Conservation (phyloP, 495 filamentous ascomycete genomes). For the Tricharina praecox region DNA sequence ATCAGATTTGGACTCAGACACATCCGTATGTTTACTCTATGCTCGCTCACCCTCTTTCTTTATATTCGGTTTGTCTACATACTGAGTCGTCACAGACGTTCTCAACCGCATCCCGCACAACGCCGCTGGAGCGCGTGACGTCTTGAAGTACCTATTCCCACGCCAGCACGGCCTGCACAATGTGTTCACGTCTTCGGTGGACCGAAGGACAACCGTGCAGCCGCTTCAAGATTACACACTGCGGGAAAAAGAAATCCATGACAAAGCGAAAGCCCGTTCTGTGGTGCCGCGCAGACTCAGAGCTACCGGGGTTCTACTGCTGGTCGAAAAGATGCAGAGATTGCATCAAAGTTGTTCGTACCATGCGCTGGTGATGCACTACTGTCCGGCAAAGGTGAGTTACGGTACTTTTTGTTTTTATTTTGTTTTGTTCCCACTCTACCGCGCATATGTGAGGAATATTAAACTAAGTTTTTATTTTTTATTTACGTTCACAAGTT, state of each 20-base stretch:
- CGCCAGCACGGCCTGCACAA: constrained; percentile 80
- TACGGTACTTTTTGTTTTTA: too few relatives aligned
- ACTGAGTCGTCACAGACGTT: too few relatives aligned
- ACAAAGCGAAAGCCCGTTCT: too few relatives aligned
- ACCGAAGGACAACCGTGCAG: constrained; percentile 47
- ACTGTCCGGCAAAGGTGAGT: constrained; percentile 43
- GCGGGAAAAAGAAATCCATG: constrained; percentile 63
- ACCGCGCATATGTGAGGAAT: not conserved
- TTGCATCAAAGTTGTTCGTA: constrained; percentile 63
- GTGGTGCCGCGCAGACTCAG: constrained; percentile 62
- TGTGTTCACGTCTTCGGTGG: constrained; percentile 57
- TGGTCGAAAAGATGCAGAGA: constrained; percentile 52
- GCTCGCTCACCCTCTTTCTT: not conserved
- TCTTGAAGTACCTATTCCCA: constrained; percentile 90
- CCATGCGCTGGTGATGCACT: constrained; percentile 52
- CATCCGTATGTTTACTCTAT: constrained; percentile 49
- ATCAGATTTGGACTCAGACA: constrained; percentile 59
- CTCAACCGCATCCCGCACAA: constrained; percentile 53
- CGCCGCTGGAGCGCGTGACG: constrained; percentile 38
- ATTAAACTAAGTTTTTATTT: not conserved
- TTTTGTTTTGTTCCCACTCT: too few relatives aligned
- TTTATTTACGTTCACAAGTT: too few relatives aligned
- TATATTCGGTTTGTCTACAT: too few relatives aligned
- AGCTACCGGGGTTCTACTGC: constrained; percentile 36
- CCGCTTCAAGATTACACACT: constrained; percentile 66